Conservation (phyloP, 176 grass and related monocot genomes). For the Typha latifolia region DNA sequence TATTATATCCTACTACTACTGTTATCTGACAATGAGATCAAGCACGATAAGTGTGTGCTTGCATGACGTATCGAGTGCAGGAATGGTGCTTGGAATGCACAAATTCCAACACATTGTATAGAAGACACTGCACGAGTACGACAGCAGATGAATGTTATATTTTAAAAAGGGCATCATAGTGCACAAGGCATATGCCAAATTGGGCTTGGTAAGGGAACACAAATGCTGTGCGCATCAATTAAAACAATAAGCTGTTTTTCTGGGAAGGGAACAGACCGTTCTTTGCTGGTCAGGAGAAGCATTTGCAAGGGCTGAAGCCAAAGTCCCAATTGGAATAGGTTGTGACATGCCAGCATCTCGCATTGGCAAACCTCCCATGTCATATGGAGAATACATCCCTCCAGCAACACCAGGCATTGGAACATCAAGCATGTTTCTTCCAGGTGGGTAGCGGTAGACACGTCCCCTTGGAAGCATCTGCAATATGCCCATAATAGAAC, state of each 20-base stretch:
- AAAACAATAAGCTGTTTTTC: too few relatives aligned
- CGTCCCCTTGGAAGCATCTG: constrained; percentile 67
- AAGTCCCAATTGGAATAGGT: constrained; percentile 44
- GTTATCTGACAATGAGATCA: too few relatives aligned
- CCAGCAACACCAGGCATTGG: constrained; percentile 38
- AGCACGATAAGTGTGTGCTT: too few relatives aligned
- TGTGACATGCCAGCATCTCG: constrained; percentile 44
- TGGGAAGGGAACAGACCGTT: constrained; percentile 22
- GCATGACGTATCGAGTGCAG: too few relatives aligned
- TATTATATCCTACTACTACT: too few relatives aligned
- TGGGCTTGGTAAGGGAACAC: too few relatives aligned
- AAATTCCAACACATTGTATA: too few relatives aligned
- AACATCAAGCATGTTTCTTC: constrained; percentile 36
- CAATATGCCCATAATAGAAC: neutral
- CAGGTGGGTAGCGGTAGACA: constrained; percentile 43
- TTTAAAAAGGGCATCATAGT: too few relatives aligned
- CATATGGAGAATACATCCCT: constrained; percentile 45
- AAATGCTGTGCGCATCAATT: too few relatives aligned
- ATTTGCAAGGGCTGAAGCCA: constrained; percentile 80
- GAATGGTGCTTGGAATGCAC: too few relatives aligned
- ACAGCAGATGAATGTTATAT: neutral
- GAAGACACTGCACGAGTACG: too few relatives aligned
- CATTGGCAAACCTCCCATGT: constrained; percentile 44
- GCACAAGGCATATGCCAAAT: too few relatives aligned
- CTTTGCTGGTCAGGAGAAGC: constrained; percentile 70